Evolutionary conservation across 2,329 filamentous ascomycete species (phyloP), one percentile per base, ranked within the genome.

Genomic region (Botrytis sinoallii): DNA sequence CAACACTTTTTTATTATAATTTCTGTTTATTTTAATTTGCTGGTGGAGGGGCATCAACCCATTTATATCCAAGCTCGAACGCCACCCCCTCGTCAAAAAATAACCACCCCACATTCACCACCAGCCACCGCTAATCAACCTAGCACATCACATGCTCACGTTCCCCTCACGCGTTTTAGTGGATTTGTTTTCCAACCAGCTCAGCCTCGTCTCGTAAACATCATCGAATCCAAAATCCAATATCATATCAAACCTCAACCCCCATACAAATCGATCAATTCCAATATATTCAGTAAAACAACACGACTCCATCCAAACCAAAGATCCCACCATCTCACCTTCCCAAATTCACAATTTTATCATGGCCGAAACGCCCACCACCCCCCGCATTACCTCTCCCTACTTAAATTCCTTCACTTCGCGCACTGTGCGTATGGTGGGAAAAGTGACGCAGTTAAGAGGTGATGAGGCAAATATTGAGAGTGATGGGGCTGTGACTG

Each of bases 391-490:
- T 82, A 93, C 93, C 66, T 92, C 92, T 71, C 85, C 87, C 59
- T 92, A 95, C 83, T 91, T 98, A 74, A 89, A 94, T 81, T 87
- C 87, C 80, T 97, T 95, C 84, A 86, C 90, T 77, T 86, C 87
- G 77, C 88, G 89, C 77, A 93, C 92, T 75, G 93, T 98, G 76
- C 94, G 94, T 79, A 86, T 98, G 72, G 87, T 97, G 8, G 96
- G 96, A 79, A 94, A 92, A 79, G 94, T 98, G 65, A 88, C 89
- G 6, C 91, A 96, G 79, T 86, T 98, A 38, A 91, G 91, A 70
- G 95, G 95, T 77, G 93, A 96, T 70, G 88, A 89, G 69, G 95
- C 94, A 0, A 89, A 90, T 9, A 88, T 98, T 44, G 94, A 97
- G 73, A 91, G 93, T 9, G 91, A 90, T 40, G 95, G 95, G 0